Evolutionary conservation across 2,329 filamentous ascomycete species (phyloP).

Genomic region (Sclerotiophoma versabilis): DNA sequence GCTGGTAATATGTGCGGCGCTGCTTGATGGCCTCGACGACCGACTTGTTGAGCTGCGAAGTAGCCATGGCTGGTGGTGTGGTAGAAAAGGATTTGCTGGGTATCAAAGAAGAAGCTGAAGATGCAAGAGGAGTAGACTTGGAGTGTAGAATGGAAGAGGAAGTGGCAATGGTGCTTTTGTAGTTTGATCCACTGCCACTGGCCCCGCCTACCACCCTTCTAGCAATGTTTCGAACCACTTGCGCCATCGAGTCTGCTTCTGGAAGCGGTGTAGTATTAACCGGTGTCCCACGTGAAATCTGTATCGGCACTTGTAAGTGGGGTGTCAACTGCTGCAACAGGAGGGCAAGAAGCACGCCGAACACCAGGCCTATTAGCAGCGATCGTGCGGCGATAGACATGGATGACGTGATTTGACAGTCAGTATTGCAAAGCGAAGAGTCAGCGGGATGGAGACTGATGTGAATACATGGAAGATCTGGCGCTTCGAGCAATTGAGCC

Average conservation of each 20-base stretch:
- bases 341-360: slow-evolving; percentile 37
- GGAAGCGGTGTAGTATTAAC: slow-evolving; percentile 19
- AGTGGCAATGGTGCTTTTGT: slow-evolving; percentile 29
- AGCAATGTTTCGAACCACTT: slow-evolving; percentile 46
- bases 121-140: slow-evolving; percentile 5
- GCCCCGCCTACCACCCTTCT: slow-evolving; percentile 21
- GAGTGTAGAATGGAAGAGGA: slow-evolving; percentile 17
- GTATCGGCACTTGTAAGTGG: slow-evolving; percentile 27
- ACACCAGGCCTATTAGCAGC: slow-evolving; percentile 32
- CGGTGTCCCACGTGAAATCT: slow-evolving; percentile 5
- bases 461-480: not conserved
- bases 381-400: slow-evolving; percentile 29
- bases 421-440: slow-evolving; percentile 11
- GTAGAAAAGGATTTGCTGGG: slow-evolving; percentile 25
- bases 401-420: slow-evolving; percentile 18
- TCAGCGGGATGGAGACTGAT: not conserved
- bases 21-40: slow-evolving; percentile 67
- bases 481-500: not conserved
- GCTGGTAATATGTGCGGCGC: slow-evolving; percentile 73
- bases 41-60: slow-evolving; percentile 25
- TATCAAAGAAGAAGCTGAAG: slow-evolving; percentile 18
- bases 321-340: slow-evolving; percentile 32
- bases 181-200: slow-evolving; percentile 21
- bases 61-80: slow-evolving; percentile 47
- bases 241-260: slow-evolving; percentile 35